Conservation (phyloP, 257 asterid species). For the Penstemon davidsonii region DNA sequence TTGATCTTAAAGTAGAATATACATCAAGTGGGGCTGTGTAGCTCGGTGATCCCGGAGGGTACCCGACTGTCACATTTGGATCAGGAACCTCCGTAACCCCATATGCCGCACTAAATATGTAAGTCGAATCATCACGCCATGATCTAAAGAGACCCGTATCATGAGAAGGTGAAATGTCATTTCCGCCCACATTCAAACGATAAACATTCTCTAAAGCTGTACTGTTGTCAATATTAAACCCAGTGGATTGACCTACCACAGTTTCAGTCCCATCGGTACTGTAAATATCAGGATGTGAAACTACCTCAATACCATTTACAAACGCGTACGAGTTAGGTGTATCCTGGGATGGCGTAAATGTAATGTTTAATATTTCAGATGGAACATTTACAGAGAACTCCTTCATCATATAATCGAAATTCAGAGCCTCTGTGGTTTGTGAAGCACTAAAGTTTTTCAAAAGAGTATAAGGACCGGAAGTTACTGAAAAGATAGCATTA, state of each 20-base stretch:
- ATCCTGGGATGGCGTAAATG: slow-evolving; percentile 58
- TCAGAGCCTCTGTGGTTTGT: slow-evolving; percentile 60
- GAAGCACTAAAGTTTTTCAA: slow-evolving; percentile 78
- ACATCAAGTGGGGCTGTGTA: slow-evolving; percentile 52
- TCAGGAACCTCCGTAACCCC: slow-evolving; percentile 46
- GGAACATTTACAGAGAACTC: slow-evolving; percentile 70
- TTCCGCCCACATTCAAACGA: slow-evolving; percentile 87
- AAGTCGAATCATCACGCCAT: slow-evolving; percentile 45
- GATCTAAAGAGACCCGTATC: slow-evolving; percentile 60
- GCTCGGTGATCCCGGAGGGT: slow-evolving; percentile 32
- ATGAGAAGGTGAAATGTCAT: slow-evolving; percentile 67
- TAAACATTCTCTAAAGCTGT: slow-evolving; percentile 78
- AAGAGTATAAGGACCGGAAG: slow-evolving; percentile 54
- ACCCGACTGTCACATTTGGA: slow-evolving; percentile 35
- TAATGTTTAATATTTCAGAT: slow-evolving; percentile 43
- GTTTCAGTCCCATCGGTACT: slow-evolving; percentile 41
- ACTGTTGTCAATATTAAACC: slow-evolving; percentile 45
- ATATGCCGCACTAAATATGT: slow-evolving; percentile 39
- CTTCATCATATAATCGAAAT: slow-evolving; percentile 63
- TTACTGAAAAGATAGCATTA: slow-evolving; percentile 60
- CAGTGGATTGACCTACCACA: slow-evolving; percentile 50
- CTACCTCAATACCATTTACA: slow-evolving; percentile 80
- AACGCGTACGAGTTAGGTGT: slow-evolving; percentile 59
- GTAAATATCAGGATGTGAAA: slow-evolving; percentile 89
- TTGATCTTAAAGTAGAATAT: slow-evolving; percentile 47